A percentile compares a stretch with the other conserved stretches of the same genome.
phyloP scores from a whole-genome alignment of 176 grass and related monocot genomes.

The Juncus effusus region DNA sequence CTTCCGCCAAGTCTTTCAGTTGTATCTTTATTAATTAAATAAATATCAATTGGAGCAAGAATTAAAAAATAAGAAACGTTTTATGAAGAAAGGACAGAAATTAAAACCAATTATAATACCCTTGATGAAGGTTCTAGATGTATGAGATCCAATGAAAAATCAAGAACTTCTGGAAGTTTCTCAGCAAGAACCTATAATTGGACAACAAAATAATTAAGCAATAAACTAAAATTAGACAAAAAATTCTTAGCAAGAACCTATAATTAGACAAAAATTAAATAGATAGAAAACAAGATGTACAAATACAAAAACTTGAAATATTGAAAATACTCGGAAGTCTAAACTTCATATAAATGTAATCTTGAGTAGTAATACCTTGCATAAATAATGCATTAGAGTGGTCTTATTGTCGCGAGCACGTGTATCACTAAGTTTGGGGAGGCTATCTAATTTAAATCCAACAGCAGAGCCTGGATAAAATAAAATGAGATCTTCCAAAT shows the following conservation, averaged over 20 bases:
- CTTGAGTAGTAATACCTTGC: constrained; percentile 46
- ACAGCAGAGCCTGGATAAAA: constrained; percentile 71
- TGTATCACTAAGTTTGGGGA: constrained; percentile 87
- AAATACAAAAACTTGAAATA: neutral
- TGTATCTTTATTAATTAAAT: constrained; percentile 57
- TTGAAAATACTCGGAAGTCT: neutral
- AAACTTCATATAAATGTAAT: neutral
- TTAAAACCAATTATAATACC: constrained; percentile 42
- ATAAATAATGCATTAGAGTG: constrained; percentile 97
- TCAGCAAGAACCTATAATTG: constrained; percentile 64
- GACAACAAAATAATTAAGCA: neutral
- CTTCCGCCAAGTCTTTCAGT: constrained; percentile 77
- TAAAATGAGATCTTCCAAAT: neutral
- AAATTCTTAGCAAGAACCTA: constrained; percentile 89
- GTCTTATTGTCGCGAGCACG: constrained; percentile 83
- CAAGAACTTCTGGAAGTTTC: constrained; percentile 94
- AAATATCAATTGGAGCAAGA: constrained; percentile 10
- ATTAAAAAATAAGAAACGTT: neutral
- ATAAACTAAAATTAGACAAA: neutral
- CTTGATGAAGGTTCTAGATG: constrained; percentile 81
- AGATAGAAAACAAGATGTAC: too few species aligned
- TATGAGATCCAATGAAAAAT: constrained; percentile 75
- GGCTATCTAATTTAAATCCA: constrained; percentile 96
- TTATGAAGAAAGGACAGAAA: neutral
- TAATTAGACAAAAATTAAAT: too few species aligned